These are phyloP conservation scores for Hyaloscypha hepaticicola DNA, from an alignment of 495 filamentous ascomycete genomes.

Conservation along the genomic window DNA sequence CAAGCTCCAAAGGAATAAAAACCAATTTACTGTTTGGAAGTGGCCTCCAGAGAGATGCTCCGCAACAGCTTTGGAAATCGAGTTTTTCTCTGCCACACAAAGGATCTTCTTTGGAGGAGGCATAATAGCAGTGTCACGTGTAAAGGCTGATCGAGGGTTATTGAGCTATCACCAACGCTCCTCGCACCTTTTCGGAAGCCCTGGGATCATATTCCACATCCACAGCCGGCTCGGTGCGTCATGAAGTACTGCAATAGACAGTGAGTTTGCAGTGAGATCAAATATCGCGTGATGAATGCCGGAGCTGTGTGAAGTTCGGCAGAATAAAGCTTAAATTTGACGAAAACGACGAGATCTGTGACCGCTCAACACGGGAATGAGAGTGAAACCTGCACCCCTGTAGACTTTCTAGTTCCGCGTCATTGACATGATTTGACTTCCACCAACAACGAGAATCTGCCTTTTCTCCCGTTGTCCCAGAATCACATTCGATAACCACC, in stretches of 20 bases:
- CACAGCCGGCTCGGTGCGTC: background rate
- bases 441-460: background rate
- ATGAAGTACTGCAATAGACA: background rate
- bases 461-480: background rate
- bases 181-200: background rate
- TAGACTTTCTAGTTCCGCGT: background rate
- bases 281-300: background rate
- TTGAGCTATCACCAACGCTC: background rate
- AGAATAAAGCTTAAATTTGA: background rate
- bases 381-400: background rate
- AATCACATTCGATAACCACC: background rate
- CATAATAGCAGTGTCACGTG: slow-evolving; percentile 18
- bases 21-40: slow-evolving; percentile 63
- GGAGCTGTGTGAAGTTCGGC: background rate
- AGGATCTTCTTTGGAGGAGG: slow-evolving; percentile 52
- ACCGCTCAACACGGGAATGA: background rate
- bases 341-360: background rate
- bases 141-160: background rate
- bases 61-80: slow-evolving; percentile 92
- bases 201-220: background rate
- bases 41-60: slow-evolving; percentile 78
- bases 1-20: slow-evolving; percentile 2
- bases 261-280: background rate
- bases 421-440: background rate
- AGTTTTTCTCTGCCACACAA: slow-evolving; percentile 96